Evolutionary conservation across 2,329 filamentous ascomycete genomes (phyloP).

Genomic region (Botrytis squamosa): DNA sequence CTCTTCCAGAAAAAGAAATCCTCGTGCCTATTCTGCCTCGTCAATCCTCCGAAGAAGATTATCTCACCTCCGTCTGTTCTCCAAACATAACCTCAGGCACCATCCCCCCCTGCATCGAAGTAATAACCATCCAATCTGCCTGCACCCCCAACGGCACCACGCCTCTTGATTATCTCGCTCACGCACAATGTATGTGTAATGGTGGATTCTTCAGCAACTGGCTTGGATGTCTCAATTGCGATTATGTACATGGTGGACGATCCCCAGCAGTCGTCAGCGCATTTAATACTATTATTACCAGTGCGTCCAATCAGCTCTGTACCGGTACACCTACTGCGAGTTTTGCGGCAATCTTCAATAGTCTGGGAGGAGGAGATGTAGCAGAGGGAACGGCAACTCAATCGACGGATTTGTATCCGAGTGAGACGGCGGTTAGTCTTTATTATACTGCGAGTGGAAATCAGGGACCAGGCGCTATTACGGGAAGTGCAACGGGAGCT

Average conservation of each 20-base stretch:
- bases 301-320: slow-evolving; percentile 42
- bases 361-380: slow-evolving; percentile 32
- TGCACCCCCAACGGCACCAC: slow-evolving; percentile 41
- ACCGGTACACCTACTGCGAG: slow-evolving; percentile 42
- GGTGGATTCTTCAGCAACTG: slow-evolving; percentile 47
- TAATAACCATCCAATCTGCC: slow-evolving; percentile 40
- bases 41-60: slow-evolving; percentile 21
- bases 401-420: slow-evolving; percentile 40
- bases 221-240: slow-evolving; percentile 45
- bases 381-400: slow-evolving; percentile 39
- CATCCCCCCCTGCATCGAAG: slow-evolving; percentile 41
- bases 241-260: slow-evolving; percentile 44
- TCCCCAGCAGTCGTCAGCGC: slow-evolving; percentile 40
- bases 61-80: slow-evolving; percentile 28
- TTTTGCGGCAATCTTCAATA: slow-evolving; percentile 41
- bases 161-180: slow-evolving; percentile 35
- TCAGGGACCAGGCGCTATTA: slow-evolving; percentile 46
- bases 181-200: slow-evolving; percentile 45
- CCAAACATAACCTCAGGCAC: slow-evolving; percentile 26
- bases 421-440: slow-evolving; percentile 44
- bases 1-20: slow-evolving; percentile 3
- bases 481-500: slow-evolving; percentile 43
- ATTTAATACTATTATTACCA: slow-evolving; percentile 41
- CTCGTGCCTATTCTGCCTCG: slow-evolving; percentile 16
- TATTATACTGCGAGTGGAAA: slow-evolving; percentile 44